phyloP scores from a whole-genome alignment of 495 filamentous ascomycete species.

The Eremomyces bilateralis region DNA sequence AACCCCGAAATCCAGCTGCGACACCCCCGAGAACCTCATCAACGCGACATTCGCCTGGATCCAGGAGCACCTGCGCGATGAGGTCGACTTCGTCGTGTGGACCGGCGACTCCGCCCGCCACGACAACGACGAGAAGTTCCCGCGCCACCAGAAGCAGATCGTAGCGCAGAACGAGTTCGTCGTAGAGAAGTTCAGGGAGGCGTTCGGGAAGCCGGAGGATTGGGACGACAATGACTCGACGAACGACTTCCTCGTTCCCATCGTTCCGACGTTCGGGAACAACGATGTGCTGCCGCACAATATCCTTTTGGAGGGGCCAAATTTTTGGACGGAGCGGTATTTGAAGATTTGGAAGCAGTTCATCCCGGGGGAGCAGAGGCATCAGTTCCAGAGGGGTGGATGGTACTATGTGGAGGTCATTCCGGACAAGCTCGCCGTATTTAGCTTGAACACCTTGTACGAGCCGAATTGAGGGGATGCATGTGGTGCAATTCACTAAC shows the following conservation, averaged over 20 bases:
- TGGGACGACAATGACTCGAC: conserved; percentile 25
- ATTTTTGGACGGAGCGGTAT: conserved; percentile 57
- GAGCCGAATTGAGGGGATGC: not conserved
- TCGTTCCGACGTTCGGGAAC: conserved; percentile 83
- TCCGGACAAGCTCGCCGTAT: conserved; percentile 62
- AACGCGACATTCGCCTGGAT: conserved; percentile 91
- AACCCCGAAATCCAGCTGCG: conserved; percentile 70
- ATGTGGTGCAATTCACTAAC: not conserved
- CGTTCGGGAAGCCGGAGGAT: conserved; percentile 37
- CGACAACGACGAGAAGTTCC: conserved; percentile 72
- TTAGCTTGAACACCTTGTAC: conserved; percentile 79
- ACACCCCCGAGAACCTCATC: conserved; percentile 56
- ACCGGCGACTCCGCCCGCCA: conserved; percentile 92
- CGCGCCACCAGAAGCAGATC: conserved; percentile 53
- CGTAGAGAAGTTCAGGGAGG: conserved; percentile 49
- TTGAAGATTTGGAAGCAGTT: conserved; percentile 58
- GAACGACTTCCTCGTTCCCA: conserved; percentile 45
- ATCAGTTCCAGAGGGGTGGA: conserved; percentile 76
- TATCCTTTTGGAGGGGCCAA: conserved; percentile 68
- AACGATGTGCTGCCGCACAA: conserved; percentile 98
- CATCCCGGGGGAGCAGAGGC: conserved; percentile 82
- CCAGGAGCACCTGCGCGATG: conserved; percentile 54
- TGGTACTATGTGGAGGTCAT: conserved; percentile 92
- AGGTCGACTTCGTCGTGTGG: conserved; percentile 92
- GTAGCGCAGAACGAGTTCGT: conserved; percentile 51